phyloP scores from a whole-genome alignment of 805 yeast species.

The Metschnikowia kunwiensis region DNA sequence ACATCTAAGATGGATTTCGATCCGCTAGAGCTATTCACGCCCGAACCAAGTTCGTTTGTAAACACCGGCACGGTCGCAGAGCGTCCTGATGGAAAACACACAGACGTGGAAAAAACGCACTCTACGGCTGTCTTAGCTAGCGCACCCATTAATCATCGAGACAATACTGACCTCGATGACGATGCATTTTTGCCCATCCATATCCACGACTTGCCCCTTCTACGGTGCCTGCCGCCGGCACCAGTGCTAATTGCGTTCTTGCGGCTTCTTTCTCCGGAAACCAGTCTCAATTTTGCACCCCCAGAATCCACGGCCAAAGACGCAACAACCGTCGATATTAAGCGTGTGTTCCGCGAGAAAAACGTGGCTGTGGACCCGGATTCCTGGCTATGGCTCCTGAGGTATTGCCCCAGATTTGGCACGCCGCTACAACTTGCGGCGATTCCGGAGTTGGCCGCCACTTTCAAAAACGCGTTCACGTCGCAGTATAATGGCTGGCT shows the following conservation, averaged over 20 bases:
- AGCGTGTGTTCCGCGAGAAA: slow-evolving; percentile 31
- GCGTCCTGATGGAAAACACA: too few species aligned
- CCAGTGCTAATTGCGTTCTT: slow-evolving; percentile 44
- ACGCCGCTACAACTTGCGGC: slow-evolving; percentile 20
- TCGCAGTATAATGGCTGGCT: slow-evolving; percentile 45
- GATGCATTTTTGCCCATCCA: slow-evolving; percentile 41
- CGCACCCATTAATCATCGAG: too few species aligned
- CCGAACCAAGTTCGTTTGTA: slow-evolving; percentile 15
- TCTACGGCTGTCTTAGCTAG: too few species aligned
- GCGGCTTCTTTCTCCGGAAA: slow-evolving; percentile 46
- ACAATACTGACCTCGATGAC: too few species aligned
- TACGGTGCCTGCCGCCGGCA: slow-evolving; percentile 46
- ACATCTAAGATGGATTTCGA: slow-evolving; percentile 44
- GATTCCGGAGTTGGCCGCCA: slow-evolving; percentile 27
- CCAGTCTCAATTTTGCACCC: slow-evolving; percentile 49
- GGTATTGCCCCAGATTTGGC: slow-evolving; percentile 32
- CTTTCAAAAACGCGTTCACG: slow-evolving; percentile 28
- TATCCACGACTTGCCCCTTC: slow-evolving; percentile 56
- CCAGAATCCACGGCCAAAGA: slow-evolving; percentile 5
- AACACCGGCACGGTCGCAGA: too few species aligned
- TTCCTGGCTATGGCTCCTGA: slow-evolving; percentile 45
- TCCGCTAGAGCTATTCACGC: slow-evolving; percentile 40
- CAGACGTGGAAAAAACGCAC: too few species aligned
- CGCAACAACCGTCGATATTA: slow-evolving; percentile 11
- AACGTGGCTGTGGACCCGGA: slow-evolving; percentile 26